Evolutionary conservation across 2,329 filamentous ascomycete genomes (phyloP).

Genomic region (Stachybotrys echinatus): DNA sequence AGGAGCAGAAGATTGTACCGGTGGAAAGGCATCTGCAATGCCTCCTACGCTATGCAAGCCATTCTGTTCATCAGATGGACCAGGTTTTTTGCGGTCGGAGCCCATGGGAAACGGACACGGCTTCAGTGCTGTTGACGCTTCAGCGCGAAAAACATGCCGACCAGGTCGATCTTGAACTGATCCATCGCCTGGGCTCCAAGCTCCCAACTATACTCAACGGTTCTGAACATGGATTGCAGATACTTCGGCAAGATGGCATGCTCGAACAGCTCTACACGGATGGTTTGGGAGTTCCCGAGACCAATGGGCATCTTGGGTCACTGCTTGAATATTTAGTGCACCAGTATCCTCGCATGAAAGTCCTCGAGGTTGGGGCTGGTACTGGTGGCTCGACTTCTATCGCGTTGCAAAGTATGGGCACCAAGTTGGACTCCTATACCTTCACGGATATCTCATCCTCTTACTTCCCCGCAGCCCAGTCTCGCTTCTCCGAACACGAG

Average conservation of each 20-base stretch:
- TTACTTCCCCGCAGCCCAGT: background rate
- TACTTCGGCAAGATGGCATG: background rate
- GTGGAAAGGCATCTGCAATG: background rate
- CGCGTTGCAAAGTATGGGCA: background rate
- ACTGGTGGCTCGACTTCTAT: background rate
- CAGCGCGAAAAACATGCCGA: background rate
- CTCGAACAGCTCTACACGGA: background rate
- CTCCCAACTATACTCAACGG: background rate
- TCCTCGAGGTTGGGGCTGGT: background rate
- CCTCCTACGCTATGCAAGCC: background rate
- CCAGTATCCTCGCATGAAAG: background rate
- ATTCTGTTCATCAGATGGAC: background rate
- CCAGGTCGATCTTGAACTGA: background rate
- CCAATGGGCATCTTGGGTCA: background rate
- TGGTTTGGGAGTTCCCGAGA: background rate
- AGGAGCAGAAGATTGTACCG: background rate
- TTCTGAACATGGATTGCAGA: background rate
- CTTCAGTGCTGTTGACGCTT: background rate
- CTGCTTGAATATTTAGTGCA: background rate
- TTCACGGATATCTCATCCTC: background rate
- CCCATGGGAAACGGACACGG: background rate
- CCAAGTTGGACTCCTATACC: background rate
- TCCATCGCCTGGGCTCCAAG: background rate
- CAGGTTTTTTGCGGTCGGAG: background rate
- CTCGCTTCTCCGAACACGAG: background rate